Base-by-base conservation (phyloP, 805 yeast species). In the Kluyveromyces starmeri region DNA sequence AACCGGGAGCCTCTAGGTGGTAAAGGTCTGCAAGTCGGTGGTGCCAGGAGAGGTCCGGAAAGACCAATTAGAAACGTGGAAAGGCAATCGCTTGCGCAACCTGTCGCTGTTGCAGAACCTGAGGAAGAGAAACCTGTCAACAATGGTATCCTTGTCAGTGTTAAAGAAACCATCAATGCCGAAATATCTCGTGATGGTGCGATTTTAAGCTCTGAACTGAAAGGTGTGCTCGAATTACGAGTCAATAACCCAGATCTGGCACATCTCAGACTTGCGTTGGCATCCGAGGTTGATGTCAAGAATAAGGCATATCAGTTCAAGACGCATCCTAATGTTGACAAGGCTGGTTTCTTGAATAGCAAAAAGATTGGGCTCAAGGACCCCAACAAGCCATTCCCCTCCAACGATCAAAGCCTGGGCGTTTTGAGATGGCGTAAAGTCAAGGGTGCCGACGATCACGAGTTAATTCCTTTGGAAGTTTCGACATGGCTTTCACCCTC, bases 311-410 rank as follows among this genome's bases (percentile, higher is more conserved):
- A 76, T 29, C 86, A 80, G 53, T 92, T 73, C 66, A 88, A 88
- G 60, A 86, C 97, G 11, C 96, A 92, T 65, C 98, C 98, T 43
- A 88, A 89, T 55, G 94, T 92, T 45, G 96, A 92, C 62, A 79
- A 83, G 51, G 64, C 63, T 27, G 59, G 73, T 51, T 92, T 89
- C 58, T 67, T 70, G 28, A 55, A 70, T 10, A 58, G 65, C 11
- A 65, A 71, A 38, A 59, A 71, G 27, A 75, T 92, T 50, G 81
- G 81, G 1, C 71, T 88, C 51, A 83, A 83, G 55, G 94, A 88
- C 55, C 65, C 75, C 35, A 53, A 70, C 29, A 83, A 84, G 53
- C 73, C 86, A 22, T 88, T 92, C 73, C 97, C 97, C 25, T 69
- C 86, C 7, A 85, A 88, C 58, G 95, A 86, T 55, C 89, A 84